Evolutionary conservation across 2,329 filamentous ascomycete species (phyloP).

Genomic region (Colletotrichum paranaense): DNA sequence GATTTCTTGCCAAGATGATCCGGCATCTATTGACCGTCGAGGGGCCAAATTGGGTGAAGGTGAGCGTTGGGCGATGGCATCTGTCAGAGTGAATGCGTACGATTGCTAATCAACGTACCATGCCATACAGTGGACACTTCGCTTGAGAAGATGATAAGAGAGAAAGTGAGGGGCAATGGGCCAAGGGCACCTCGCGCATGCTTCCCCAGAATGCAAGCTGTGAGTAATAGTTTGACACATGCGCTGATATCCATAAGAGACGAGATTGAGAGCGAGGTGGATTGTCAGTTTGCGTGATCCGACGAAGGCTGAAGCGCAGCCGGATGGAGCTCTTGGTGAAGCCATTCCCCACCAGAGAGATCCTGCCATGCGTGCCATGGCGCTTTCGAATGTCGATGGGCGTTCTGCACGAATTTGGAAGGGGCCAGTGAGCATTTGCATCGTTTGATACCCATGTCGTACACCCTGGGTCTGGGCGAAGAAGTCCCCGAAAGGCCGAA

Average conservation of each 20-base stretch:
- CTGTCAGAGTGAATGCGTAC: background rate
- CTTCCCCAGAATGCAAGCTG: conserved; percentile 28
- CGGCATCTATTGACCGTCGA: conserved; percentile 16
- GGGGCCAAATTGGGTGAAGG: background rate
- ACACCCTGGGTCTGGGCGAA: conserved; percentile 6
- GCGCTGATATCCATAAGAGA: conserved; percentile 2
- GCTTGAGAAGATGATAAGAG: background rate
- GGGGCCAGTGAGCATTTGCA: background rate
- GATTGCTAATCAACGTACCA: background rate
- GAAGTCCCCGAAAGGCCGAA: conserved; percentile 10
- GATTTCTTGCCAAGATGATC: conserved; percentile 13
- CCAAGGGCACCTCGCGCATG: background rate
- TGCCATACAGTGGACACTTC: conserved; percentile 2
- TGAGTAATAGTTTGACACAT: conserved; percentile 31
- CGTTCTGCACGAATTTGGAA: conserved; percentile 22
- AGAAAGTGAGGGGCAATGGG: background rate
- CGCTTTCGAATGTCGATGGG: conserved; percentile 21
- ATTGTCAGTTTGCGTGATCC: background rate
- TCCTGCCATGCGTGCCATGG: conserved; percentile 9
- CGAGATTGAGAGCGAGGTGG: background rate
- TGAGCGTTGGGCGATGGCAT: background rate
- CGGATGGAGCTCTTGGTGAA: conserved; percentile 6
- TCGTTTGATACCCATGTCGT: conserved; percentile 31
- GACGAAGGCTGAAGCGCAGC: background rate
- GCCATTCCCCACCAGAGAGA: conserved; percentile 15